Evolutionary conservation across 306 rosid species (phyloP).

Genomic region (cucumber (Cucumis sativus)): Cucumber_9930_V3 NC_026655.2:5421001-5421500

Average conservation of each 20-base stretch:
- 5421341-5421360: conserved; percentile 22
- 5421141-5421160: not conserved
- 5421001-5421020: not conserved
- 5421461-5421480: not conserved
- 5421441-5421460: not conserved
- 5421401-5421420: too few species aligned
- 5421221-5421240: not conserved
- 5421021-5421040: not conserved
- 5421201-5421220: not conserved
- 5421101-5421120: not conserved
- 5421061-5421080: not conserved
- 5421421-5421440: not conserved
- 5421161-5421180: not conserved
- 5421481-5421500: not conserved
- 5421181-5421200: not conserved
- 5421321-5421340: conserved; percentile 32
- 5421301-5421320: conserved; percentile 38
- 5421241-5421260: not conserved
- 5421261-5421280: conserved; percentile 45
- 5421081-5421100: not conserved
- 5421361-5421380: not conserved
- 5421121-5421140: not conserved
- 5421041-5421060: not conserved
- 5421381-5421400: not conserved
- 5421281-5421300: conserved; percentile 63